Base-by-base conservation (phyloP, 805 yeast genomes). In the Lipomyces oligophaga region DNA sequence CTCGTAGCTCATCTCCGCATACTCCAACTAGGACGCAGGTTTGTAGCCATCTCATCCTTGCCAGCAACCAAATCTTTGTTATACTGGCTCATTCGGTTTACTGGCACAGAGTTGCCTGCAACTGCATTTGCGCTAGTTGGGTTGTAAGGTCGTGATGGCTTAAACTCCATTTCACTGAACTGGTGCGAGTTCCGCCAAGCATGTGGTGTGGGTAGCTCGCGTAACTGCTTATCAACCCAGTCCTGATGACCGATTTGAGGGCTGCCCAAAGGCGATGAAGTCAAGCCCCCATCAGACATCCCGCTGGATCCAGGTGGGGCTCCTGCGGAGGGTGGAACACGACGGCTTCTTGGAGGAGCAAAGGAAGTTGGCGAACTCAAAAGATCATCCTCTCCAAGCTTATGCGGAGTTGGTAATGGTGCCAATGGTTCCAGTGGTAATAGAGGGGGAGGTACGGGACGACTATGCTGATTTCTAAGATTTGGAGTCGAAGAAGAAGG, bases 141-240 rank as follows among this genome's bases (percentile, higher is more conserved):
- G 25, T 33, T 21, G 39, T 37, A 53, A 31, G 47, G 44, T 31
- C 25, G 34, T 20, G 30, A 41, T 8, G 59, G 57, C 27, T 44
- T 33, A 38, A 52, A 56, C 40, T 55, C 58, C 45, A 56, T 42
- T 18, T 51, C 56, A 22, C 51, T 34, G 32, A 34, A 53, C 35
- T 40, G 21, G 21, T 37, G 41, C 34, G 59, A 55, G 42, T 55
- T 45, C 11, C 59, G 57, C 24, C 55, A 46, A 33, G 30, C 38
- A 19, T 52, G 44, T 22, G 59, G 55, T 15, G 47, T 43, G 21
- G 59, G 59, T 26, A 56, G 27, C 16, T 37, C 27, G 19, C 58
- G 49, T 16, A 55, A 38, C 25, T 47, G 36, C 34, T 30, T 21
- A 11, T 16, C 46, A 4, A 41, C 38, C 45, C 42, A 38, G 27